phyloP scores from a whole-genome alignment of 805 yeast species.

The Candida railenensis region DNA sequence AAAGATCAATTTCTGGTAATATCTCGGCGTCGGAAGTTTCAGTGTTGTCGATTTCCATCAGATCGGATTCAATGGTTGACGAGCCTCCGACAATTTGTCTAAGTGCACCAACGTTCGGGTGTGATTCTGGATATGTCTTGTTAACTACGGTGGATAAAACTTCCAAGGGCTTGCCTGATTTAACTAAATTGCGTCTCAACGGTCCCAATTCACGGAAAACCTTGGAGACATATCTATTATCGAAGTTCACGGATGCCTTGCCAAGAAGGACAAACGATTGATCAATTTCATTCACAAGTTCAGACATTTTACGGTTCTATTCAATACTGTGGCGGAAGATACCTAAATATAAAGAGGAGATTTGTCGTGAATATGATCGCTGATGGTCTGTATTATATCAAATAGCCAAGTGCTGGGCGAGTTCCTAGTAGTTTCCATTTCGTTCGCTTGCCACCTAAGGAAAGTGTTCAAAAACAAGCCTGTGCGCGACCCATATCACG shows the following conservation, averaged over 20 bases:
- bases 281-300: slow-evolving; percentile 36
- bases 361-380: too few species aligned
- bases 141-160: slow-evolving; percentile 57
- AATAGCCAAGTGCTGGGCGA: too few species aligned
- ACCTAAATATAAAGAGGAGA: too few species aligned
- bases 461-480: too few species aligned
- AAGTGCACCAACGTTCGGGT: slow-evolving; percentile 43
- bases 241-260: slow-evolving; percentile 70
- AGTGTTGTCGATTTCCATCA: slow-evolving; percentile 29
- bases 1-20: slow-evolving; percentile 78
- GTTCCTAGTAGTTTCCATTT: too few species aligned
- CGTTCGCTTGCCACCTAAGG: neutral
- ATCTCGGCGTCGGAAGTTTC: slow-evolving; percentile 31
- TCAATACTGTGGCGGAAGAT: neutral
- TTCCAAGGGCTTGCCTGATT: slow-evolving; percentile 28
- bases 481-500: too few species aligned
- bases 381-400: too few species aligned
- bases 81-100: slow-evolving; percentile 28
- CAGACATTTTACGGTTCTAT: neutral
- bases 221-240: slow-evolving; percentile 83
- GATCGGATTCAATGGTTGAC: slow-evolving; percentile 9
- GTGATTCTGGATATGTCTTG: slow-evolving; percentile 52
- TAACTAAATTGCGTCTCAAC: slow-evolving; percentile 62
- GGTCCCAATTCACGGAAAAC: slow-evolving; percentile 81
- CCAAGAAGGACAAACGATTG: slow-evolving; percentile 46